Evolutionary conservation across 805 yeast genomes (phyloP).

Genomic region (Danielia oregonensis): DNA sequence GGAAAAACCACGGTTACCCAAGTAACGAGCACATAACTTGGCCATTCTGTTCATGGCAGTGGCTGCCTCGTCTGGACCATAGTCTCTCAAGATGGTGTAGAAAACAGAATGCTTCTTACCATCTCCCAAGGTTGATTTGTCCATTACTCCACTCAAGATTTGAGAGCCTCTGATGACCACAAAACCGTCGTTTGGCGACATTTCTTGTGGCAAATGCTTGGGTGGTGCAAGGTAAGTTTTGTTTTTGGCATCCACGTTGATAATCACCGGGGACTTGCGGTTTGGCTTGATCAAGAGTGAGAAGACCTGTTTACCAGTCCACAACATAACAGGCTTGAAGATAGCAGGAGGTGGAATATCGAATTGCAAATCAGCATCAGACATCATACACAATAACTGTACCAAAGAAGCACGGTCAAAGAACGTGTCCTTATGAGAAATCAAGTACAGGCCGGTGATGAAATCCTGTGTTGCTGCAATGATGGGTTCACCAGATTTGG

Average conservation of each 20-base stretch:
- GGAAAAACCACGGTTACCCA: conserved; percentile 94
- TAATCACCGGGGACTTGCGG: conserved; percentile 66
- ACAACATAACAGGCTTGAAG: conserved; percentile 78
- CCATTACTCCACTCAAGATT: conserved; percentile 92
- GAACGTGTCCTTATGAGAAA: conserved; percentile 90
- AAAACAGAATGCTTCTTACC: conserved; percentile 97
- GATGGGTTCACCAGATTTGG: conserved; percentile 97
- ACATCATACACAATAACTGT: conserved; percentile 90
- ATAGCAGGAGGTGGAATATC: conserved; percentile 96
- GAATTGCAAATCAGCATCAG: conserved; percentile 82
- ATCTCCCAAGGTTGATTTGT: conserved; percentile 92
- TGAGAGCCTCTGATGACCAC: conserved; percentile 88
- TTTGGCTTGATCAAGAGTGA: conserved; percentile 85
- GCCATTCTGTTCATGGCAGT: conserved; percentile 98
- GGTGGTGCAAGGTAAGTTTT: conserved; percentile 83
- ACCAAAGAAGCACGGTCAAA: conserved; percentile 82
- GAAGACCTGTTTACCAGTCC: conserved; percentile 98
- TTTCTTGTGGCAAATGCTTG: conserved; percentile 65
- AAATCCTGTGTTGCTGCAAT: conserved; percentile 99
- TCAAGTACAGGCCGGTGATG: conserved; percentile 91
- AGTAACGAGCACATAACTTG: conserved; percentile 91
- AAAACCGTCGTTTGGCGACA: conserved; percentile 97
- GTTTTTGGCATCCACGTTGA: conserved; percentile 91
- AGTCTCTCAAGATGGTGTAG: conserved; percentile 90
- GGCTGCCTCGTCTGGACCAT: conserved; percentile 96